A percentile compares a stretch with the other conserved stretches of the same genome.
Evolutionary conservation across 2,329 filamentous ascomycete genomes (phyloP).

Genomic region (Golovinomyces cichoracearum): DNA sequence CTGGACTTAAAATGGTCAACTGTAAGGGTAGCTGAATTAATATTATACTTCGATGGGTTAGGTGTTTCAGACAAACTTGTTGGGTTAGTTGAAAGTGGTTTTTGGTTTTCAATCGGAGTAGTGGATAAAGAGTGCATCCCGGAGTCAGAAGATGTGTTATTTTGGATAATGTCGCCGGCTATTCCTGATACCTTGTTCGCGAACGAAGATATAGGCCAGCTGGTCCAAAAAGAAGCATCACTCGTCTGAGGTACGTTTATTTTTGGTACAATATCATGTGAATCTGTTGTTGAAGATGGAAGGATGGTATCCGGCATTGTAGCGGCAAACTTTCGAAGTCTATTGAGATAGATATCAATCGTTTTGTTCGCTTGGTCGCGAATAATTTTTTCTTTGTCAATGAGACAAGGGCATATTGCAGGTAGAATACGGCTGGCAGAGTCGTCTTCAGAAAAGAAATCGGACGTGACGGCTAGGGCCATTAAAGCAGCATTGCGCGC

Average conservation of each 20-base stretch:
- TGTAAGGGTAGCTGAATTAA: slow-evolving; percentile 18
- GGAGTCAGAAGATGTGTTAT: slow-evolving; percentile 19
- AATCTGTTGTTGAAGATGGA: slow-evolving; percentile 32
- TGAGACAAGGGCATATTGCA: slow-evolving; percentile 53
- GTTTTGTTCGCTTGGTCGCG: slow-evolving; percentile 81
- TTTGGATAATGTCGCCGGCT: slow-evolving; percentile 54
- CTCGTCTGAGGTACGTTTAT: slow-evolving; percentile 55
- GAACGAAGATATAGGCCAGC: slow-evolving; percentile 96
- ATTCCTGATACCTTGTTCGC: slow-evolving; percentile 76
- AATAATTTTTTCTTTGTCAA: slow-evolving; percentile 89
- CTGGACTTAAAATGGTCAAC: slow-evolving; percentile 31
- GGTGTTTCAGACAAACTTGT: too few relatives aligned
- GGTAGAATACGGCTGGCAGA: slow-evolving; percentile 65
- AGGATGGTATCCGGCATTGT: slow-evolving; percentile 58
- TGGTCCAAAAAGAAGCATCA: slow-evolving; percentile 51
- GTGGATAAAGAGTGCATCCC: slow-evolving; percentile 19
- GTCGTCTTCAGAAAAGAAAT: slow-evolving; percentile 74
- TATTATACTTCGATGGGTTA: slow-evolving; percentile 19
- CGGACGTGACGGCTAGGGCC: slow-evolving; percentile 60
- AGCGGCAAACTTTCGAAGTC: slow-evolving; percentile 51
- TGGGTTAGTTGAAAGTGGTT: slow-evolving; percentile 7
- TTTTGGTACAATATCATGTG: slow-evolving; percentile 27
- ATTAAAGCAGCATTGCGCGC: slow-evolving; percentile 72
- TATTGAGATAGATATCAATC: slow-evolving; percentile 59
- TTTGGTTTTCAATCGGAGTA: slow-evolving; percentile 17